A percentile compares a stretch with the other conserved stretches of the same genome.
These are phyloP conservation scores for Rutstroemia sp. DNA, from an alignment of 2,329 filamentous ascomycete genomes.

Conservation along the genomic window DNA sequence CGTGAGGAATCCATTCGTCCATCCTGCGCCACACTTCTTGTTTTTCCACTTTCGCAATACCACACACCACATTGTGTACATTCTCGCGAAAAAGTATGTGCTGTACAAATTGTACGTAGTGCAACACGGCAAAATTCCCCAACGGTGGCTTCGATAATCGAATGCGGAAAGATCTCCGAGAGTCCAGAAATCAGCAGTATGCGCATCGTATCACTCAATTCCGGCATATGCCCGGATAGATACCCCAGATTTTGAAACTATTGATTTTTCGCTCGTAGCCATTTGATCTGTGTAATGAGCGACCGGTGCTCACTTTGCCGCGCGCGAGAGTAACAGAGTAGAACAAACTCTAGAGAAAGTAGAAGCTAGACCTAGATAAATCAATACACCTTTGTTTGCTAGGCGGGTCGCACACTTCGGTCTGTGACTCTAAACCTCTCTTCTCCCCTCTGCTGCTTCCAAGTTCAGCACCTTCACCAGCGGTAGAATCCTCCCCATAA, in stretches of 20 bases:
- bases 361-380: too few relatives aligned
- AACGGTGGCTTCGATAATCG: conserved; percentile 3
- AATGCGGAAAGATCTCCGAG: neutral
- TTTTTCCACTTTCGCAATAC: neutral
- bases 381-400: too few relatives aligned
- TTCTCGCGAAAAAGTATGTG: neutral
- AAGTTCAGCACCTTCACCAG: too few relatives aligned
- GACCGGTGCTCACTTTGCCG: neutral
- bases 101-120: conserved; percentile 1
- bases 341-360: neutral
- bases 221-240: neutral
- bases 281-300: neutral
- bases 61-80: neutral
- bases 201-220: neutral
- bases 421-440: too few relatives aligned
- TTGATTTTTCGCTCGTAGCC: neutral
- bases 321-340: conserved; percentile 7
- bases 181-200: neutral
- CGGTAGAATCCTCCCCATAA: too few relatives aligned
- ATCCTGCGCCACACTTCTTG: conserved; percentile 4
- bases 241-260: conserved; percentile 7
- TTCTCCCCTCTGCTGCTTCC: too few relatives aligned
- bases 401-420: too few relatives aligned
- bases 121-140: neutral
- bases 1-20: conserved; percentile 5